Base-by-base conservation (phyloP, 2,329 filamentous ascomycete species). In the Sporothrix mexicana region DNA sequence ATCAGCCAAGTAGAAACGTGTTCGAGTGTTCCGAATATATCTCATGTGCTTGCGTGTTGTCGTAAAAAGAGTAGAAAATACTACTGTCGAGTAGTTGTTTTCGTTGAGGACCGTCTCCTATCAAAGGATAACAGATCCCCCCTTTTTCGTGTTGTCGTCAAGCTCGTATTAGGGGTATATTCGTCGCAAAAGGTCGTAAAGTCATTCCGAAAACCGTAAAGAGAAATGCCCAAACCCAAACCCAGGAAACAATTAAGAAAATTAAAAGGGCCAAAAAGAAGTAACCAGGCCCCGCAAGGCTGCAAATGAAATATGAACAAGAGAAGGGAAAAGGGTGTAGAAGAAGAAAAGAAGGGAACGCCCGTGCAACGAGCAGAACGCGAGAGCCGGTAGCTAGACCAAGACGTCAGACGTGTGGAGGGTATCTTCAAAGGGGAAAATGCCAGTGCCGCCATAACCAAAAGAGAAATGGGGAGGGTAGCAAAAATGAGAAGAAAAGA, bases 241-340 rank as follows among this genome's bases (percentile, higher is more conserved):
- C 66, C 66, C 15, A 64, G 20, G 13, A 69, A 45, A 61, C 53
- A 47, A 45, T 45, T 10, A 55, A 73, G 64, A 70, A 78, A 64
- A 36, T 36, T 36, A 36, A 74, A 73, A 47, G 74, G 68, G 20
- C 57, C 45, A 12, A 20, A 17, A 59, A 71, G 10, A 1, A 0
- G 25, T n/a, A 47, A 20, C 47, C 66, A 53, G 69, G 23, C 23
- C 68, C 25, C 45, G 20, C 55, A 51, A 59, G 69, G 25, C 45
- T 61, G 55, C 70, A 74, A 75, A 78, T 78, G 78, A 76, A 77
- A 78, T 71, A 69, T 71, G 49, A 75, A 73, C 74, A 74, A 74
- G 74, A 77, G 78, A 78, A 76, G 76, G 23, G 41, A 59, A 68
- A 36, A 23, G 36, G 66, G 55, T 15, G 30, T 12, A 77, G 78